These are phyloP conservation scores for Cicer pinnatifidum DNA, from an alignment of 306 rosid species.

Conservation along the genomic window DNA sequence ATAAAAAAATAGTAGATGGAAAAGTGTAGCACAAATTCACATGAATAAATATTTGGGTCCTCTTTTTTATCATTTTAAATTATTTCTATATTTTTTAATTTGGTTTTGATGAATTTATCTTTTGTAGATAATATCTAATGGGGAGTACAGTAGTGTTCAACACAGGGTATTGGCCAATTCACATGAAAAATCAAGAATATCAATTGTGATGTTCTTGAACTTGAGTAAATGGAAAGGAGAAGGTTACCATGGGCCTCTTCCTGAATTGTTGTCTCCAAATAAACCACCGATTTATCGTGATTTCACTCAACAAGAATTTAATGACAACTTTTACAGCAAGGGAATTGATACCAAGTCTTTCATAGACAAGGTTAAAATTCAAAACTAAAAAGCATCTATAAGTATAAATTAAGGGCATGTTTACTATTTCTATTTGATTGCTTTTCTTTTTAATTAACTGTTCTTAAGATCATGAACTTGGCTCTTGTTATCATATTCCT, in stretches of 20 bases:
- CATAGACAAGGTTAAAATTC: conserved; percentile 21
- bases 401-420: background rate
- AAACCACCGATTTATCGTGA: background rate
- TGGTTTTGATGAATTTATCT: background rate
- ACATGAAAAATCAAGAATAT: background rate
- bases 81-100: no score
- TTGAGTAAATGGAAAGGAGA: conserved; percentile 20
- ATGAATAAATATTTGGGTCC: no score
- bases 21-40: no score
- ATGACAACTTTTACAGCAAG: conserved; percentile 13
- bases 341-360: conserved; percentile 24
- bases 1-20: no score
- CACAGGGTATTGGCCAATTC: conserved; percentile 27
- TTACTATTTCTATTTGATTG: background rate
- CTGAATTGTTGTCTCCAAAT: background rate
- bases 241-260: conserved; percentile 17
- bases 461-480: background rate
- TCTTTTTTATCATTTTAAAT: background rate
- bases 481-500: background rate
- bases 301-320: background rate
- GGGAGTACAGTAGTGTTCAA: conserved; percentile 21
- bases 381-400: background rate
- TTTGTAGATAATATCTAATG: conserved; percentile 22
- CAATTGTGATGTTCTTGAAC: conserved; percentile 15
- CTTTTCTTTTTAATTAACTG: background rate